Base-by-base conservation (phyloP, 257 asterid genomes). In the Fraxinus cuspidata region DNA sequence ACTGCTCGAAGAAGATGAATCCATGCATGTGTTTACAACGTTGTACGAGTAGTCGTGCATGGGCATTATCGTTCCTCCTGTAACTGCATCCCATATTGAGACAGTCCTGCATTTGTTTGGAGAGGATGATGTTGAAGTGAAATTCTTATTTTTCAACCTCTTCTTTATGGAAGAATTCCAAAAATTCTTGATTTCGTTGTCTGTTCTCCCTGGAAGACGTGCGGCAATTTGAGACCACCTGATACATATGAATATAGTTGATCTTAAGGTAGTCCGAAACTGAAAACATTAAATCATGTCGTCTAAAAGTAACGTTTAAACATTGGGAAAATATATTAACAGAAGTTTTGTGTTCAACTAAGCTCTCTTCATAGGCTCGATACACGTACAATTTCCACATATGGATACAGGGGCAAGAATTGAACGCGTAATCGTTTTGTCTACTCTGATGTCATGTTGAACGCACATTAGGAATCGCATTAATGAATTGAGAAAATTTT, bases 181-280 rank as follows among this genome's bases (percentile, higher is more conserved):
- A 9, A 92, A 94, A 73, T 94, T 94, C 90, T 94, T 94, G 49
- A 92, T 92, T 82, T 94, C 97, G 21, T 94, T 94, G 84, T 94
- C 98, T 0, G 98, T 94, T 82, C 98, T 87, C 16, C 98, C 98
- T 0, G 97, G 98, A 11, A 94, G 87, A 5, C 97, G 94, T 4
- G 97, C 96, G 28, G 98, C 98, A 25, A 94, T 94, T 75, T 91
- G 98, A 37, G 98, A 92, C 98, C 98, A 94, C 81, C 98, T 94
- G 83, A 69, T 37, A 21, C 7, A 60, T 40, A 42, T n/a, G 63
- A 72, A 60, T 74, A 9, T 9, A 75, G 13, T 42, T 65, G 23
- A 70, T 42, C 53, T 60, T 23, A 21, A 58, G 63, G 23, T 51
- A 1, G 21, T 51, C 3, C n/a, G 27, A 53, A 53, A n/a, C 64